Base-by-base conservation (phyloP, 108 stramenopile species). In the Skeletonema grethae region DNA sequence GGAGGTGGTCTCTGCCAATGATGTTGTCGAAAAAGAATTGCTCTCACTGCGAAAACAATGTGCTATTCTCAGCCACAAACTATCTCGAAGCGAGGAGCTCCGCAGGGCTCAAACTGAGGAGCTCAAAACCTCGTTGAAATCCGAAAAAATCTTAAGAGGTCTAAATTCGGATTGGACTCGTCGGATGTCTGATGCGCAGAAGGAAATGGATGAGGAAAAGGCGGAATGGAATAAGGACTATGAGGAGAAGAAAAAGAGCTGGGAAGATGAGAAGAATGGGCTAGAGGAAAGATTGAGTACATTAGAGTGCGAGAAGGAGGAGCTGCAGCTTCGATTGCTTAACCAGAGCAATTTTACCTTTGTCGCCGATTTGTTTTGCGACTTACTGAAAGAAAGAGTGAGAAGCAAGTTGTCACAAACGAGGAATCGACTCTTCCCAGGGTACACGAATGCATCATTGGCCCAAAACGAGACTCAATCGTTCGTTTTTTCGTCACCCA, bases 121-220 rank as follows among this genome's bases (percentile, higher is more conserved):
- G 61, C 57, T 75, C 0, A 75, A 67, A 34, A 36, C 65, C 7
- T 48, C 46, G 16, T 35, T 60, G 34, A 60, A 58, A 9, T 66
- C 73, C 11, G 73, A 75, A 36, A 65, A 65, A 10, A 46, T 67
- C n/a, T 45, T 75, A 24, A 25, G 73, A 29, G 73, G 73, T 0
- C 34, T 75, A 5, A 65, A 75, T 24, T 57, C 73, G 13, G 73
- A 75, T 67, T 75, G 73, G 73, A 64, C 56, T 24, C 57, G 73
- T 5, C 35, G 65, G 3, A 28, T 67, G 39, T 34, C 58, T 67
- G 73, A 75, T 11, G 46, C 63, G 25, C 57, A 60, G 16, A 75
- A 61, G 46, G 59, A 75, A 18, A 75, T 75, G 73, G 73, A 75
- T 24, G 43, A 20, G 16, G 41, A 75, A 20, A 66, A 67, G 46